These are phyloP conservation scores for Tricholomella constricta DNA, from an alignment of 768 basidiomycete genomes.

Conservation along the genomic window DNA sequence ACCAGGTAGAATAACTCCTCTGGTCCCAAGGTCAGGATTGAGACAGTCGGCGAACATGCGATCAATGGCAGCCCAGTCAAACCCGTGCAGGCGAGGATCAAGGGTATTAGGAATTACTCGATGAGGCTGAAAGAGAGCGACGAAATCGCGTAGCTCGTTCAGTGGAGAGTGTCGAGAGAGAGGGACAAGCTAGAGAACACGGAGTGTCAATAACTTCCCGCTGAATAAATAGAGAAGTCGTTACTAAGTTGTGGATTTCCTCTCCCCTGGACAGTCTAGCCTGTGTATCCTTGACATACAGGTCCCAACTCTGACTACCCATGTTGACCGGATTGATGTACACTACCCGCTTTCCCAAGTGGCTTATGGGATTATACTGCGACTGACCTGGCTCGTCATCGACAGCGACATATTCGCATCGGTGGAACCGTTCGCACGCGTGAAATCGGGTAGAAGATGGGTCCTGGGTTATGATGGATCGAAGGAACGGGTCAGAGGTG, in stretches of 20 bases:
- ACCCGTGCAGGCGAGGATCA: constrained; percentile 47
- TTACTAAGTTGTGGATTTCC: constrained; percentile 64
- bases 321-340: constrained; percentile 86
- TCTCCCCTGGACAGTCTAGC: constrained; percentile 41
- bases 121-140: constrained; percentile 77
- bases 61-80: constrained; percentile 78
- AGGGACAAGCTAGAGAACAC: constrained; percentile 64
- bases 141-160: constrained; percentile 81
- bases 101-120: constrained; percentile 81
- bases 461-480: constrained; percentile 61
- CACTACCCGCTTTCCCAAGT: constrained; percentile 61
- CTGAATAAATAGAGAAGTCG: constrained; percentile 15
- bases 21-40: constrained; percentile 21
- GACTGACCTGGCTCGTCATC: constrained; percentile 29
- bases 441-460: constrained; percentile 77
- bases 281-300: constrained; percentile 44
- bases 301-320: constrained; percentile 51
- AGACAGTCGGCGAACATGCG: constrained; percentile 68
- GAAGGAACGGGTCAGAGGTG: constrained; percentile 61
- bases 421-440: constrained; percentile 84
- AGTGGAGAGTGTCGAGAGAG: constrained; percentile 86
- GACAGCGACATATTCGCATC: constrained; percentile 65
- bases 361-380: constrained; percentile 38
- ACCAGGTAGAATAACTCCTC: constrained; percentile 1
- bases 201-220: background rate